Percentiles rank a stretch among this genome's conserved stretches.
phyloP scores from a whole-genome alignment of 2,329 filamentous ascomycete species.

The Fusarium penzigii region DNA sequence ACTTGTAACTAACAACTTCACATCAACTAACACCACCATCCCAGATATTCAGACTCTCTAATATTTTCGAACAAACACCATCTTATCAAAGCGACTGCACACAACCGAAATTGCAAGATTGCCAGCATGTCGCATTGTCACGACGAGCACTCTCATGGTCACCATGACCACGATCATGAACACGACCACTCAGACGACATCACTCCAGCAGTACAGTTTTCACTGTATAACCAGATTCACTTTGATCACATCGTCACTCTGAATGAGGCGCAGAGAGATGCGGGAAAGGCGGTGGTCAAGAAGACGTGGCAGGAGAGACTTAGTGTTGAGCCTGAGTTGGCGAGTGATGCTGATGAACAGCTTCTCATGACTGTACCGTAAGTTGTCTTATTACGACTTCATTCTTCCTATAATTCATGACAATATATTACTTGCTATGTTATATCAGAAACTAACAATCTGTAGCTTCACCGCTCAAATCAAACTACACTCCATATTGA shows the following conservation, averaged over 20 bases:
- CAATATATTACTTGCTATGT: not conserved
- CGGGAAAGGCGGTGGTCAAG: slow-evolving; percentile 74
- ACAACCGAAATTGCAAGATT: too few species aligned
- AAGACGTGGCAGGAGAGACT: slow-evolving; percentile 91
- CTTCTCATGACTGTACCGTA: slow-evolving; percentile 90
- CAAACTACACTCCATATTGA: slow-evolving; percentile 84
- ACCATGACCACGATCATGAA: slow-evolving; percentile 56
- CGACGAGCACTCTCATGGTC: slow-evolving; percentile 55
- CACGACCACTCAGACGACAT: slow-evolving; percentile 94
- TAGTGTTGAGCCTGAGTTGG: slow-evolving; percentile 69
- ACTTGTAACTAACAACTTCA: not conserved
- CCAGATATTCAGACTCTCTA: too few species aligned
- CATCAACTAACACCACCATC: not conserved
- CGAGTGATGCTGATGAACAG: slow-evolving; percentile 88
- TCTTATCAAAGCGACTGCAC: not conserved
- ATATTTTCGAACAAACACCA: not conserved
- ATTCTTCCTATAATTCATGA: not conserved
- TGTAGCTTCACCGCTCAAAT: slow-evolving; percentile 87
- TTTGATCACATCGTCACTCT: slow-evolving; percentile 83
- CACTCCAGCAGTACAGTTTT: slow-evolving; percentile 85
- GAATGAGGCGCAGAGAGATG: slow-evolving; percentile 72
- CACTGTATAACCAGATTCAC: slow-evolving; percentile 88
- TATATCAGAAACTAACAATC: not conserved
- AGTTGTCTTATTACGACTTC: slow-evolving; percentile 34
- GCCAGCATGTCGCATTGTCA: slow-evolving; percentile 48